Percentiles rank a stretch among this genome's conserved stretches.
phyloP scores from a whole-genome alignment of 768 basidiomycete species.

The Suillus decipiens region DNA sequence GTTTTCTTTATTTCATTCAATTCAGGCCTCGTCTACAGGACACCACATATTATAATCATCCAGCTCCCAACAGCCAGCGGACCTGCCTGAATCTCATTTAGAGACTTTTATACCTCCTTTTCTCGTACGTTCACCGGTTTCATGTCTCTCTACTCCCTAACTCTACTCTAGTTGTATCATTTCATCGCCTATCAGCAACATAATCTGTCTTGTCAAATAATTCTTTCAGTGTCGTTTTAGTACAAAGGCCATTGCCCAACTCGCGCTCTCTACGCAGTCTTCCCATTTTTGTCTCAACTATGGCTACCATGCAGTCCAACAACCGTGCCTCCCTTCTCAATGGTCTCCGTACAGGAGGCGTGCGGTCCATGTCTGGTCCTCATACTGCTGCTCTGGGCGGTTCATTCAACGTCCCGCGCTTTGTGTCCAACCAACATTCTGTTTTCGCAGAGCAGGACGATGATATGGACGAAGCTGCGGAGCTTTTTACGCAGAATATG shows the following conservation, averaged over 20 bases:
- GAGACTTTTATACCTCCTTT: conserved; percentile 17
- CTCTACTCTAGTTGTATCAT: conserved; percentile 18
- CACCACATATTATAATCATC: conserved; percentile 24
- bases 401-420: conserved; percentile 66
- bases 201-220: conserved; percentile 35
- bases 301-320: conserved; percentile 50
- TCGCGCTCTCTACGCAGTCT: conserved; percentile 17
- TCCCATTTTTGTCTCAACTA: conserved; percentile 24
- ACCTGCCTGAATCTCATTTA: conserved; percentile 12
- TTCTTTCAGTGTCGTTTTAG: conserved; percentile 23
- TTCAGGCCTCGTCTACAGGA: conserved; percentile 10
- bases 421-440: conserved; percentile 41
- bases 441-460: conserved; percentile 48
- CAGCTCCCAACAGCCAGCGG: conserved; percentile 4
- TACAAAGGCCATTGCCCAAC: conserved; percentile 9
- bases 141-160: background rate
- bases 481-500: conserved; percentile 54
- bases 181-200: conserved; percentile 17
- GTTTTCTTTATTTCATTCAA: conserved; percentile 19
- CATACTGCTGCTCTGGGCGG: conserved; percentile 67
- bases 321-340: conserved; percentile 83
- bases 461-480: conserved; percentile 61
- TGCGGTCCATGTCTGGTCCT: conserved; percentile 64
- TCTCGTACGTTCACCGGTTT: background rate
- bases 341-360: conserved; percentile 88